phyloP scores from a whole-genome alignment of 1,139 yeast species.

The Taiozyma onychis region DNA sequence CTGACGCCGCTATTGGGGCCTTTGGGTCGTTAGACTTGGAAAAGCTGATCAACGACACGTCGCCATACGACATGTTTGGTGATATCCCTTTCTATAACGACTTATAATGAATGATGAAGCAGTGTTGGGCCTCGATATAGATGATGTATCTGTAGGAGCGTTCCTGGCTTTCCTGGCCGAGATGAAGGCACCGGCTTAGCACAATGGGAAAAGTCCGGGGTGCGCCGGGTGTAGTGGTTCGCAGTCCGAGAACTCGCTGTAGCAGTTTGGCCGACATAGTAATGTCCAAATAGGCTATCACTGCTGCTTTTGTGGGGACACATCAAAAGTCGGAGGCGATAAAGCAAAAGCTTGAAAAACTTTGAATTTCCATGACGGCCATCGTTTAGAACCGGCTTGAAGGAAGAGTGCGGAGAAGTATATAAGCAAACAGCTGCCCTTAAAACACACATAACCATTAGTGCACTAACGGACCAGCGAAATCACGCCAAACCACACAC shows the following conservation, averaged over 20 bases:
- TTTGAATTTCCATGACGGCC: neutral
- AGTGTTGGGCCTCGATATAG: no score
- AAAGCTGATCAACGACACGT: conserved; percentile 13
- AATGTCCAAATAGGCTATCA: neutral
- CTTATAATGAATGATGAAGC: neutral
- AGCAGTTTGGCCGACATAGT: neutral
- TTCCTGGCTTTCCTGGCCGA: neutral
- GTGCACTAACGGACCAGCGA: neutral
- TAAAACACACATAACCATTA: neutral
- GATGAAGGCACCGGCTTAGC: neutral
- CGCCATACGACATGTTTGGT: conserved; percentile 17
- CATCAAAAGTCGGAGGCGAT: neutral
- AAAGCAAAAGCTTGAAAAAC: neutral
- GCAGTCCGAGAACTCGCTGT: neutral
- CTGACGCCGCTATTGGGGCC: conserved; percentile 3
- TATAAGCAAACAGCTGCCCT: neutral
- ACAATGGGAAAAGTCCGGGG: neutral
- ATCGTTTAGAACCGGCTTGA: neutral
- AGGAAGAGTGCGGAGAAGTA: neutral
- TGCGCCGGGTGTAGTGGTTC: neutral
- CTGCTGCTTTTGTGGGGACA: neutral
- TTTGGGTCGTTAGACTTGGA: conserved; percentile 14
- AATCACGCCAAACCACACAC: neutral
- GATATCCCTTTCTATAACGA: conserved; percentile 5
- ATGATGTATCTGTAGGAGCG: no score